Evolutionary conservation across 345 rosid genomes (phyloP), one percentile per base, ranked within the genome.

Genomic region (Anastatica hierochuntica): DNA sequence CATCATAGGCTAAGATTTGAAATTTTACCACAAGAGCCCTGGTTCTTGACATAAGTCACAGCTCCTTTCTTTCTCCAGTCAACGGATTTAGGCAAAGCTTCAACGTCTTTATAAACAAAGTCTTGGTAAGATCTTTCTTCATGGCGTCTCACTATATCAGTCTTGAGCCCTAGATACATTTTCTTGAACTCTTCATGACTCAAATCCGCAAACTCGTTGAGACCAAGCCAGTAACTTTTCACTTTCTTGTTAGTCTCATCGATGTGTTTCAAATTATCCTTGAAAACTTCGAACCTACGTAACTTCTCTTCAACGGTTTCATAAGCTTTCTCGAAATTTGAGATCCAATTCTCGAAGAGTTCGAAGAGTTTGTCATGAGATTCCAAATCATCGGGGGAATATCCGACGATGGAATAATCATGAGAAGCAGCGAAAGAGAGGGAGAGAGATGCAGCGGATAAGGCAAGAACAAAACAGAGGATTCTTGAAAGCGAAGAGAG

Each of bases 1-100:
- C 17, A 43, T 18, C 11, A 36, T 16, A 68, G 23, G 16, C 52
- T 42, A 12, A 17, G 35, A 41, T 41, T 15, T 31, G 18, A 53
- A 18, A 29, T 31, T n/a, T n/a, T 74, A 74, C 88, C 88, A 17
- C 95, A 85, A n/a, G 82, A 77, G 10, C 97, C 95, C 53, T 82
- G 97, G 77, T 85, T 84, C 84, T 88, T 88, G 31, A 85, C 80
- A 1, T 76, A 53, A 17, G 82, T 49, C 18, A 85, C 95, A n/a
- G 83, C 86, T 50, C 90, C 90, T 66, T 80, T 80, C 79, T 84
- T 77, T 59, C 97, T 84, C 97, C 95, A 88, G 30, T 84, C 95
- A 27, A 84, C 76, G 10, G 88, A 75, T 53, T 73, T 77, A 8
- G 90, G 94, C 53, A 77, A 40, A 49, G 43, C 43, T 40, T 56